Conservation (phyloP, 352 stramenopile species). For the Achlya hypogyna region DNA sequence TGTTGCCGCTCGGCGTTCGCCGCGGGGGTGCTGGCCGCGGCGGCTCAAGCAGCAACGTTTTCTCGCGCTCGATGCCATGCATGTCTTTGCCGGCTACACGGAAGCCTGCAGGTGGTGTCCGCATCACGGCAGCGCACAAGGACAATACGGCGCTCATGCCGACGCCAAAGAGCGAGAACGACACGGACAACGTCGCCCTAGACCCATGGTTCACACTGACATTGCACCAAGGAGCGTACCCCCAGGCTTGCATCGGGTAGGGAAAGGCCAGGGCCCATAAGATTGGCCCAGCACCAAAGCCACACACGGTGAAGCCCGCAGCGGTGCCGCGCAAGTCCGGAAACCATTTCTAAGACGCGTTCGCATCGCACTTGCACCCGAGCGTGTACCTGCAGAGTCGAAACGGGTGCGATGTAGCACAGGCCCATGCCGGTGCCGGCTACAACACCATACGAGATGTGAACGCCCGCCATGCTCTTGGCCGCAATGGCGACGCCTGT, state of each 20-base stretch:
- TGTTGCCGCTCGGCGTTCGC: not conserved
- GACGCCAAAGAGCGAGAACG: constrained; percentile 41
- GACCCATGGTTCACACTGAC: too few species aligned
- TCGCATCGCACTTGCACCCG: not conserved
- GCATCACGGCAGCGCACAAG: constrained; percentile 34
- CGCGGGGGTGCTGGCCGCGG: not conserved
- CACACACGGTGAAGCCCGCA: constrained; percentile 46
- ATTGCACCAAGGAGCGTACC: constrained; percentile 24
- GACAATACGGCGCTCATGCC: constrained; percentile 32
- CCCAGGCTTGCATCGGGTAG: constrained; percentile 35
- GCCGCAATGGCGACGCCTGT: constrained; percentile 36
- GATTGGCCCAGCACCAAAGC: constrained; percentile 43
- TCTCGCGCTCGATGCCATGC: constrained; percentile 26
- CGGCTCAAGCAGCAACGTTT: too few species aligned
- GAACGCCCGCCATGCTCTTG: constrained; percentile 41
- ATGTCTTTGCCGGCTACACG: constrained; percentile 42
- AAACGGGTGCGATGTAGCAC: constrained; percentile 55
- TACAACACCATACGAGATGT: constrained; percentile 58
- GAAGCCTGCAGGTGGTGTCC: constrained; percentile 38
- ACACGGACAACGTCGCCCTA: constrained; percentile 20
- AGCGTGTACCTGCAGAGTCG: constrained; percentile 32
- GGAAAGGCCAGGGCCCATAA: constrained; percentile 50
- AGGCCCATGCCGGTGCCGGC: constrained; percentile 48
- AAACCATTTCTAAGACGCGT: constrained; percentile 42
- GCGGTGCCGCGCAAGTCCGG: constrained; percentile 56